A percentile compares a stretch with the other conserved stretches of the same genome.
These are phyloP conservation scores for Hypsizygus marmoreus DNA, from an alignment of 768 basidiomycete genomes.

Conservation along the genomic window DNA sequence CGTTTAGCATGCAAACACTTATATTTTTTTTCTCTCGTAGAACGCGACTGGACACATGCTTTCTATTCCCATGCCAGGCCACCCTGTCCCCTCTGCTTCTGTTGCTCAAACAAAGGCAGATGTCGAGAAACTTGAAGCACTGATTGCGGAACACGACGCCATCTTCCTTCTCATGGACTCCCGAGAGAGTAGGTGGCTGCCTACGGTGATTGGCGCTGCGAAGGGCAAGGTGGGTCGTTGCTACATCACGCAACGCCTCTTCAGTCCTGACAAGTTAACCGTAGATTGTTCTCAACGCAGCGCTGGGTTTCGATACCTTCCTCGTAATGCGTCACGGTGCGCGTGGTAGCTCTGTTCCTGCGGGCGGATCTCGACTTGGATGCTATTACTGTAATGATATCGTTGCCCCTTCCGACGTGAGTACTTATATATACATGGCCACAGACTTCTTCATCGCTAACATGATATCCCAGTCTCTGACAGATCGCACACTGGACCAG, in stretches of 20 bases:
- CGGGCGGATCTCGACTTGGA: slow-evolving; percentile 55
- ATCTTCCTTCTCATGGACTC: slow-evolving; percentile 97
- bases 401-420: slow-evolving; percentile 91
- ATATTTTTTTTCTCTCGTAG: slow-evolving; percentile 38
- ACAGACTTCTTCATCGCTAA: background rate
- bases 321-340: slow-evolving; percentile 96
- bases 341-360: slow-evolving; percentile 39
- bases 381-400: slow-evolving; percentile 99
- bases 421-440: slow-evolving; percentile 15
- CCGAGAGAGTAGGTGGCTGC: slow-evolving; percentile 96
- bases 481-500: slow-evolving; percentile 93
- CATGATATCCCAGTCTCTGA: slow-evolving; percentile 31
- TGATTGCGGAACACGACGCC: slow-evolving; percentile 86
- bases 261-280: background rate
- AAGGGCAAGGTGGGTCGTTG: slow-evolving; percentile 71
- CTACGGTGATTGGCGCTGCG: slow-evolving; percentile 81
- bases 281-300: slow-evolving; percentile 91
- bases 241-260: background rate
- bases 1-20: background rate
- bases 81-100: slow-evolving; percentile 66
- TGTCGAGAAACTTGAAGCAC: slow-evolving; percentile 68
- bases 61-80: slow-evolving; percentile 96
- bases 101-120: slow-evolving; percentile 64
- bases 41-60: slow-evolving; percentile 79
- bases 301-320: slow-evolving; percentile 93